phyloP scores from a whole-genome alignment of 768 basidiomycete species.

The Lactarius pseudohatsudake region DNA sequence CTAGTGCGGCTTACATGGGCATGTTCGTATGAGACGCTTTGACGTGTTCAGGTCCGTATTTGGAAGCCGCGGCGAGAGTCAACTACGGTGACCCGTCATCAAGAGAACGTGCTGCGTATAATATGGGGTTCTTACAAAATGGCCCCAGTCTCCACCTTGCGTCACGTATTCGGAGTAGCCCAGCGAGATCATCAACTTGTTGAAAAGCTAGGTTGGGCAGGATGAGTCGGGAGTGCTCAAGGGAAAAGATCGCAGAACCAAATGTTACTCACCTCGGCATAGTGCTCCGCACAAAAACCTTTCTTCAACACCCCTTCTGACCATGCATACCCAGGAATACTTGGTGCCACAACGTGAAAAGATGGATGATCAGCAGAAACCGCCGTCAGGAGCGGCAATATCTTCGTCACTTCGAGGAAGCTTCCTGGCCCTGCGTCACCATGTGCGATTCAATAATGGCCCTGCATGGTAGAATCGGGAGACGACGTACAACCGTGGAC shows the following conservation, averaged over 20 bases:
- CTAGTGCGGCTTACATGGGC: conserved; percentile 30
- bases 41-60: conserved; percentile 33
- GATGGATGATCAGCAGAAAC: conserved; percentile 43
- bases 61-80: conserved; percentile 30
- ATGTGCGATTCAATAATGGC: too few relatives aligned
- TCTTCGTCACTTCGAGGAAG: conserved; percentile 50
- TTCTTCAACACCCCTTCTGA: conserved; percentile 49
- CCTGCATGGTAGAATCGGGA: not conserved
- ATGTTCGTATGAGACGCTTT: conserved; percentile 40
- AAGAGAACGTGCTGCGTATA: not conserved
- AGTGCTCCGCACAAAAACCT: conserved; percentile 47
- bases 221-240: not conserved
- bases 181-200: conserved; percentile 36
- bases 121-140: conserved; percentile 31
- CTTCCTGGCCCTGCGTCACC: conserved; percentile 50
- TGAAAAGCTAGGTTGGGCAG: conserved; percentile 23
- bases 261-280: conserved; percentile 44
- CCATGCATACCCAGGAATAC: conserved; percentile 55
- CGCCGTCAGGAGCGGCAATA: conserved; percentile 46
- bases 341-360: conserved; percentile 54
- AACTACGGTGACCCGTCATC: conserved; percentile 27
- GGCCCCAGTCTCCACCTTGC: conserved; percentile 53
- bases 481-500: conserved; percentile 52
- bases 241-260: not conserved
- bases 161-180: conserved; percentile 40